Evolutionary conservation across 1,139 yeast species (phyloP).

Genomic region (Groenewaldozyma sp.): DNA sequence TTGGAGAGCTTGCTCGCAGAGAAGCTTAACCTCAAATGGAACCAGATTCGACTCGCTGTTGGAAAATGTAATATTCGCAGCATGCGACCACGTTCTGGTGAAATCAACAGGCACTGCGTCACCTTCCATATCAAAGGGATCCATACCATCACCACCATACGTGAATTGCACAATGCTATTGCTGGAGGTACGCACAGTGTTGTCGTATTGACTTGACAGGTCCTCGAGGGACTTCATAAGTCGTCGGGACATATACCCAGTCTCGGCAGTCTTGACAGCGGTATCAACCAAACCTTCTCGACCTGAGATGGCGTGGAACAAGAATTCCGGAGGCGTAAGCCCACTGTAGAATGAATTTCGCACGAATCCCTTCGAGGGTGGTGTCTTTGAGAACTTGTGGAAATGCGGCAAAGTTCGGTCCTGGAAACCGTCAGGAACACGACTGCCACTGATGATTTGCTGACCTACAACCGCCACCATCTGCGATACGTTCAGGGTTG

Average conservation of each 20-base stretch:
- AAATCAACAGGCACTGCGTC: constrained; percentile 96
- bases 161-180: constrained; percentile 96
- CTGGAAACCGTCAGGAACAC: constrained; percentile 99
- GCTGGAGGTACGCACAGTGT: constrained; percentile 88
- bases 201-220: constrained; percentile 85
- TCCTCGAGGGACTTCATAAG: constrained; percentile 97
- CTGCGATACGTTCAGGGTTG: constrained; percentile 94
- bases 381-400: constrained; percentile 90
- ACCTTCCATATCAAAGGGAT: constrained; percentile 98
- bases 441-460: constrained; percentile 95
- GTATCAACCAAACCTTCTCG: constrained; percentile 99
- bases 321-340: constrained; percentile 88
- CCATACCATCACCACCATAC: constrained; percentile 98
- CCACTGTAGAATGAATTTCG: constrained; percentile 94
- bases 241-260: constrained; percentile 99
- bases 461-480: constrained; percentile 99
- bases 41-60: constrained; percentile 47
- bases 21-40: constrained; percentile 60
- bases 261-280: constrained; percentile 97
- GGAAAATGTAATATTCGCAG: constrained; percentile 60
- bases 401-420: constrained; percentile 97
- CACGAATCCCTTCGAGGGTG: constrained; percentile 96
- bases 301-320: constrained; percentile 98
- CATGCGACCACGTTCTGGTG: constrained; percentile 90
- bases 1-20: constrained; percentile 45